These are phyloP conservation scores for Hebeloma cylindrosporum DNA, from an alignment of 768 basidiomycete species.

Conservation along the genomic window DNA sequence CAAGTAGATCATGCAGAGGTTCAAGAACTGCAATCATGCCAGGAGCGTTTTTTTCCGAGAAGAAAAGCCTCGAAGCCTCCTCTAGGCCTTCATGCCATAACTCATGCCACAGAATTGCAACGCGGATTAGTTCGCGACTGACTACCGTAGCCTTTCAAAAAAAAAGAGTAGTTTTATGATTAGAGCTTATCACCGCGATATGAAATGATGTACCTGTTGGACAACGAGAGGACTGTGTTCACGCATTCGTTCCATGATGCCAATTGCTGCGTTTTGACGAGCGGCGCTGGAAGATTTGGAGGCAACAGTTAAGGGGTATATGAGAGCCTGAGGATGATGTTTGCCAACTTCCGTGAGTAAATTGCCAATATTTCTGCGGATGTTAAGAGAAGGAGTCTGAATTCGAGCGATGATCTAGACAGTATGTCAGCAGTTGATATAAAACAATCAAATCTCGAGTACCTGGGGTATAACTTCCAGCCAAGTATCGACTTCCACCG, in stretches of 20 bases:
- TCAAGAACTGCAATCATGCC: constrained; percentile 95
- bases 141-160: constrained; percentile 71
- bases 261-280: constrained; percentile 78
- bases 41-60: constrained; percentile 94
- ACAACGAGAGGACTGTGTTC: constrained; percentile 90
- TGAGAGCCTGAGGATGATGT: constrained; percentile 95
- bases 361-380: constrained; percentile 85
- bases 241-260: constrained; percentile 90
- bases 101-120: constrained; percentile 98
- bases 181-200: not conserved
- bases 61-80: constrained; percentile 95
- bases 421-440: constrained; percentile 1
- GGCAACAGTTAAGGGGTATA: constrained; percentile 94
- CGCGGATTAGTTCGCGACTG: constrained; percentile 92
- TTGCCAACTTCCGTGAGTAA: constrained; percentile 91
- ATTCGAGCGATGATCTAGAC: constrained; percentile 94
- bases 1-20: constrained; percentile 90
- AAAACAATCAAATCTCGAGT: no score
- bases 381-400: constrained; percentile 87
- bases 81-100: constrained; percentile 98
- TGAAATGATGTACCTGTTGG: constrained; percentile 66
- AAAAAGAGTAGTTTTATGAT: not conserved
- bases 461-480: constrained; percentile 98
- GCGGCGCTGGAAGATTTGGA: constrained; percentile 89
- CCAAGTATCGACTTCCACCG: constrained; percentile 97